These are phyloP conservation scores for Bryoglossum gracile DNA, from an alignment of 495 filamentous ascomycete genomes.

Conservation along the genomic window DNA sequence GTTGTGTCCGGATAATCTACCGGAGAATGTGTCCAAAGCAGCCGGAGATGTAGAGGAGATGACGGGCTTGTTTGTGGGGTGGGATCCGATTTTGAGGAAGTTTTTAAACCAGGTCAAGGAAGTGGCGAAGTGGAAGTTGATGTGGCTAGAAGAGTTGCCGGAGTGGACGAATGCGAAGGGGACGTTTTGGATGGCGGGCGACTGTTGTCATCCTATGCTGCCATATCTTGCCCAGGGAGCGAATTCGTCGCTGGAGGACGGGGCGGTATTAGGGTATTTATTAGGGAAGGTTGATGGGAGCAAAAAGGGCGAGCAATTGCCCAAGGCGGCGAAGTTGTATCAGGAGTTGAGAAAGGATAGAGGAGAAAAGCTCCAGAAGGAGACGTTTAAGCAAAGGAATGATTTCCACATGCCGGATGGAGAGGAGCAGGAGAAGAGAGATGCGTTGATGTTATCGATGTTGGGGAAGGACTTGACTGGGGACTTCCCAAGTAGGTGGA, in stretches of 20 bases:
- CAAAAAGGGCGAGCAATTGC: conserved; percentile 35
- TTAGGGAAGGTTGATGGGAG: conserved; percentile 39
- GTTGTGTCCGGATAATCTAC: conserved; percentile 44
- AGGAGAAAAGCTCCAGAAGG: conserved; percentile 49
- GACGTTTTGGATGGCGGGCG: conserved; percentile 43
- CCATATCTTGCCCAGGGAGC: conserved; percentile 60
- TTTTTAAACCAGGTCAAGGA: conserved; percentile 38
- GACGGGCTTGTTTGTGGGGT: conserved; percentile 38
- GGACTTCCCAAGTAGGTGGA: conserved; percentile 55
- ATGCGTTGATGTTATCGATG: conserved; percentile 36
- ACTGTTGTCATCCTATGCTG: conserved; percentile 61
- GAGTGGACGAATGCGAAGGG: conserved; percentile 35
- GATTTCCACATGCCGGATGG: conserved; percentile 50
- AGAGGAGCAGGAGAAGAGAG: conserved; percentile 40
- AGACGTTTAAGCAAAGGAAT: conserved; percentile 43
- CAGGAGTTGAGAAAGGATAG: conserved; percentile 54
- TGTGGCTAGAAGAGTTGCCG: conserved; percentile 34
- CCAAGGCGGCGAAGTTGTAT: conserved; percentile 45
- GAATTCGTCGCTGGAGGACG: conserved; percentile 49
- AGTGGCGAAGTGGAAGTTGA: conserved; percentile 47
- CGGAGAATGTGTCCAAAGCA: conserved; percentile 34
- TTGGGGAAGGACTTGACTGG: conserved; percentile 38
- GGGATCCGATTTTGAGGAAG: conserved; percentile 45
- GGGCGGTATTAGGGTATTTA: conserved; percentile 42
- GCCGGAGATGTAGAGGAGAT: conserved; percentile 42